Evolutionary conservation across 1,284 basidiomycete genomes (phyloP), one percentile per base, ranked within the genome.

Genomic region (Tilletiaria anomala): DNA sequence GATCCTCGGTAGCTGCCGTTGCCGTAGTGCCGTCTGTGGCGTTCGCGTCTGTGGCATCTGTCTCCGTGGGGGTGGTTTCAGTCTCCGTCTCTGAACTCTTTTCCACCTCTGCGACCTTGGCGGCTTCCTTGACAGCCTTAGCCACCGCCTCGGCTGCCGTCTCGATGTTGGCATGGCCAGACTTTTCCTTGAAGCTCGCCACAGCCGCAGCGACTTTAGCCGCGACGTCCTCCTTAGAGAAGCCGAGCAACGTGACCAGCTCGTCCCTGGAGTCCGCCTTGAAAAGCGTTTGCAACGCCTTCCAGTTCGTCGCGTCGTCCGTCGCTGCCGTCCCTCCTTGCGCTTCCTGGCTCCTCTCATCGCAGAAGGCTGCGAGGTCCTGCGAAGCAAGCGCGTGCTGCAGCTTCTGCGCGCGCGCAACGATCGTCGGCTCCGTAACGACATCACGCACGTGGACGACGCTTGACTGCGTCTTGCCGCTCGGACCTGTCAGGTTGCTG

Each of bases 201-300:
- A 91, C 76, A 3, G 87, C 85, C 50, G 83, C 79, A 14, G 78
- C 76, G 11, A 94, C 84, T 49, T 81, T 80, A 2, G 73, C 70
- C 2, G 79, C 79, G 12, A 93, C 77, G 52, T 91, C 84, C 19
- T 77, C 77, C 69, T 91, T 91, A 8, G 84, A 88, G 68, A 93
- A 96, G 1, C 91, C 91, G 17, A 97, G 77, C 1, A 96, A 71
- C 1, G 80, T 80, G 35, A 97, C 80, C 10, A 97, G 75, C 68
- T 96, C 87, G 26, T 91, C 84, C 44, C 83, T 73, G 12, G 83
- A 86, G 67, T 89, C 77, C 0, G 87, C 79, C 51, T 78, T 78
- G 76, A 94, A 96, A 22, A 97, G 71, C 46, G 85, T 86, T 45
- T 82, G 70, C 16, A 94, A 71, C 3, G 87, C 82, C 64, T 83